Evolutionary conservation across 2,329 filamentous ascomycete genomes (phyloP).

Genomic region (Claviceps arundinis): DNA sequence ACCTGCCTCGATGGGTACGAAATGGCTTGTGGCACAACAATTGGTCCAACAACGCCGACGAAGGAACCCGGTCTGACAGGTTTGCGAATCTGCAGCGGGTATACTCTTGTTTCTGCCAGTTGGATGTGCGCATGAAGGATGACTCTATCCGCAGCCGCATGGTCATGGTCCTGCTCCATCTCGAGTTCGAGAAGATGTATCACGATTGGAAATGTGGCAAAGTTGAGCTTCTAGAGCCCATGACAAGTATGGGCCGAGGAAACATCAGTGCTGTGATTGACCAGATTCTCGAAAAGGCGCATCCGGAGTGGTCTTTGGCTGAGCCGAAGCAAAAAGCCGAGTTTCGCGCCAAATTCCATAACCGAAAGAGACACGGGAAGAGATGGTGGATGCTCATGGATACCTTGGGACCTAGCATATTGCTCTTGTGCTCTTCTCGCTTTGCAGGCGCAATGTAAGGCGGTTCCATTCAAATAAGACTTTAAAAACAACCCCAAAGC

Average conservation of each 20-base stretch:
- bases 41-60: neutral
- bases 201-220: neutral
- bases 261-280: conserved; percentile 1
- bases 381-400: conserved; percentile 1
- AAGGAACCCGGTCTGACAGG: neutral
- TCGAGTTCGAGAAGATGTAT: neutral
- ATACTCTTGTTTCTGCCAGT: neutral
- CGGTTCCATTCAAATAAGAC: neutral
- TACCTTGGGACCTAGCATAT: neutral
- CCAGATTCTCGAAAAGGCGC: neutral
- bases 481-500: too few relatives aligned
- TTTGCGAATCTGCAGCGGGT: neutral
- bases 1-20: neutral
- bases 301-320: neutral
- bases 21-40: neutral
- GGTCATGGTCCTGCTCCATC: conserved; percentile 1
- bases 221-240: neutral
- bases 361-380: neutral
- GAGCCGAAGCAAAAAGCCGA: neutral
- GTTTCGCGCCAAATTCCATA: neutral
- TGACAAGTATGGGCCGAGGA: neutral
- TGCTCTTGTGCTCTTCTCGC: neutral
- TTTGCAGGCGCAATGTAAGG: conserved; percentile 1
- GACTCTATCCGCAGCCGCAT: neutral
- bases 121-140: neutral